A percentile compares a stretch with the other conserved stretches of the same genome.
Conservation (phyloP, 495 filamentous ascomycete species). For the Xylaria scruposa region DNA sequence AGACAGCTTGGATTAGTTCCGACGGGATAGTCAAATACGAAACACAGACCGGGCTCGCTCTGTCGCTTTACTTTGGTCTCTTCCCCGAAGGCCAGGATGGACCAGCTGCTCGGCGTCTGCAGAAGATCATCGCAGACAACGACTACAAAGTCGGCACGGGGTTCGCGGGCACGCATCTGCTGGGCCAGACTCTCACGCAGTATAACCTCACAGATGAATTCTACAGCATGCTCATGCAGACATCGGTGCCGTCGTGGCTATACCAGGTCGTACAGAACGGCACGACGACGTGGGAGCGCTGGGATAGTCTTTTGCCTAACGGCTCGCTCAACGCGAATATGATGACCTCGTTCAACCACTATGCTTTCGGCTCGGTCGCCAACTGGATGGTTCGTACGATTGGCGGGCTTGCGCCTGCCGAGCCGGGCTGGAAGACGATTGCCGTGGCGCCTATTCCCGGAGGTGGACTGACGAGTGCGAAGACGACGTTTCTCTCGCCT, state of each 20-base stretch:
- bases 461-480: conserved; percentile 39
- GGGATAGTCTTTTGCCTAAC: conserved; percentile 60
- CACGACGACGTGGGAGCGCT: conserved; percentile 64
- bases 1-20: conserved; percentile 48
- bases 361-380: conserved; percentile 42
- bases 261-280: conserved; percentile 59
- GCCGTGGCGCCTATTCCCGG: conserved; percentile 39
- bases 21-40: conserved; percentile 50
- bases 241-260: conserved; percentile 55
- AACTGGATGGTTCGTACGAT: conserved; percentile 45
- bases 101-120: conserved; percentile 44
- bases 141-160: conserved; percentile 59
- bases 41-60: conserved; percentile 56
- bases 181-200: conserved; percentile 52
- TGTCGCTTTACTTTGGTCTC: conserved; percentile 55
- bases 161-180: conserved; percentile 60
- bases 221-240: conserved; percentile 44
- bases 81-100: conserved; percentile 37
- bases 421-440: conserved; percentile 47
- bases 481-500: conserved; percentile 38
- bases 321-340: conserved; percentile 57
- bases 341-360: conserved; percentile 63
- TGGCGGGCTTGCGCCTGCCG: conserved; percentile 40
- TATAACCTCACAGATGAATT: conserved; percentile 42
- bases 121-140: conserved; percentile 45